phyloP scores from a whole-genome alignment of 2,329 filamentous ascomycete genomes.

The Ophiostoma pallidulum region DNA sequence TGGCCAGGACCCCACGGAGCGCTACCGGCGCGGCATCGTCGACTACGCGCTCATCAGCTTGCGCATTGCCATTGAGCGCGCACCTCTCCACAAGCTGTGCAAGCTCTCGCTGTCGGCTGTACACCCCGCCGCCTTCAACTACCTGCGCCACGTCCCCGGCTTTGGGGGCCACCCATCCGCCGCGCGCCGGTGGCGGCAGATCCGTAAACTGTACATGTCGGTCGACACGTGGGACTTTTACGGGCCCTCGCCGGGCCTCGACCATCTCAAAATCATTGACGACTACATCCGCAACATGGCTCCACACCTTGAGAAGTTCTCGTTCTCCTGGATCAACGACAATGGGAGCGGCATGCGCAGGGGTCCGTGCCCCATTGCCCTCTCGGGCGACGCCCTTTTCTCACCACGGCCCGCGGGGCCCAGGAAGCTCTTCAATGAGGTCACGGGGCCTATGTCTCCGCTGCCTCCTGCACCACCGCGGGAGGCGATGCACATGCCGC shows the following conservation, averaged over 20 bases:
- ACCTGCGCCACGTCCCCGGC: conserved; percentile 64
- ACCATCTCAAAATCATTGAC: conserved; percentile 71
- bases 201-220: conserved; percentile 61
- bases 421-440: conserved; percentile 54
- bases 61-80: conserved; percentile 71
- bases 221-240: conserved; percentile 62
- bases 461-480: conserved; percentile 40
- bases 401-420: conserved; percentile 42
- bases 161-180: conserved; percentile 68
- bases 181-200: conserved; percentile 65
- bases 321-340: conserved; percentile 64
- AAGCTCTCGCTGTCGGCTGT: conserved; percentile 65
- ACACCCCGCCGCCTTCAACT: conserved; percentile 66
- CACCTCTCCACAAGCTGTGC: conserved; percentile 53
- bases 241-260: conserved; percentile 48
- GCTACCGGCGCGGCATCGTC: conserved; percentile 67
- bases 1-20: conserved; percentile 56
- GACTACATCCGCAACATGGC: conserved; percentile 68
- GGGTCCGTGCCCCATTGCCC: conserved; percentile 63
- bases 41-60: conserved; percentile 85
- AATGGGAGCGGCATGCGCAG: conserved; percentile 28
- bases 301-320: conserved; percentile 55
- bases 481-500: conserved; percentile 55
- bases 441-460: conserved; percentile 56
- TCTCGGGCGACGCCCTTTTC: conserved; percentile 62